Evolutionary conservation across 164 flowering plant genomes (phyloP).

Genomic region (grape (Vitis vinifera)): ASM3070453v1 NC_081821.1:8570001-8570500

Average conservation of each 20-base stretch:
- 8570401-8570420: slow-evolving; percentile 85
- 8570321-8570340: slow-evolving; percentile 79
- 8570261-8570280: neutral
- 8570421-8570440: slow-evolving; percentile 90
- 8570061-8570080: no score
- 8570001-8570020: no score
- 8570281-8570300: neutral
- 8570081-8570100: no score
- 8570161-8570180: slow-evolving; percentile 58
- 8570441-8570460: slow-evolving; percentile 98
- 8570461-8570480: slow-evolving; percentile 91
- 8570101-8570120: neutral
- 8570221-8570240: neutral
- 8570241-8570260: neutral
- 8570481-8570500: slow-evolving; percentile 53
- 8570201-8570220: slow-evolving; percentile 89
- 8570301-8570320: neutral
- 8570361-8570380: slow-evolving; percentile 98
- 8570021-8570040: no score
- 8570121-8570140: neutral
- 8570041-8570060: no score
- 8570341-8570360: slow-evolving; percentile 96
- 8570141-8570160: slow-evolving; percentile 18
- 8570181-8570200: slow-evolving; percentile 66
- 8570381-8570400: slow-evolving; percentile 99